phyloP scores from a whole-genome alignment of 176 grass and related monocot species.

The Aegilops longissima region DNA sequence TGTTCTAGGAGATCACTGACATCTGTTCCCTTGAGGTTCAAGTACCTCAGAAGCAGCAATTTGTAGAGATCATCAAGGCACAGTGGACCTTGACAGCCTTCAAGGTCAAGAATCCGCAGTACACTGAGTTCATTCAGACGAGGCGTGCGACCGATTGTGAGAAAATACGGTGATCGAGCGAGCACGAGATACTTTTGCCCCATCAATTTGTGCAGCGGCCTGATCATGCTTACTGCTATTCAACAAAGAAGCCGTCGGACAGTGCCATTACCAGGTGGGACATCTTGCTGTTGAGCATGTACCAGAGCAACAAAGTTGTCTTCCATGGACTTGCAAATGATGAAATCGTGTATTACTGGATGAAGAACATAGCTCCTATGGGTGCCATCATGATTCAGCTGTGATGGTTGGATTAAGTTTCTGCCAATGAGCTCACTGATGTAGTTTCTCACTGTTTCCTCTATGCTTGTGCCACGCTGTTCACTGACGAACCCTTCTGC shows the following conservation, averaged over 20 bases:
- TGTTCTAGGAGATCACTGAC: too few species aligned
- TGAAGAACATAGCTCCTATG: slow-evolving; percentile 27
- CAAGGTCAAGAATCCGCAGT: slow-evolving; percentile 38
- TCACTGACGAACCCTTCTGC: slow-evolving; percentile 38
- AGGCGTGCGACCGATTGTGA: neutral
- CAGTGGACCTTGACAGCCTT: slow-evolving; percentile 25
- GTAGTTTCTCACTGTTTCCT: slow-evolving; percentile 27
- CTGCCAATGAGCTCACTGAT: slow-evolving; percentile 38
- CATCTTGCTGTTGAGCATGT: slow-evolving; percentile 15
- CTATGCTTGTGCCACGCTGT: neutral
- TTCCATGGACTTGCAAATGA: slow-evolving; percentile 41
- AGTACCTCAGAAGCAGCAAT: slow-evolving; percentile 21
- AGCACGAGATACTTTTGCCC: slow-evolving; percentile 19
- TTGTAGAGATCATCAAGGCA: slow-evolving; percentile 30
- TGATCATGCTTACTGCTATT: slow-evolving; percentile 9
- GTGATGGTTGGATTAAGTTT: slow-evolving; percentile 26
- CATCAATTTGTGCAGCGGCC: neutral
- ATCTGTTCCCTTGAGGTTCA: too few species aligned
- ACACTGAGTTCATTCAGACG: slow-evolving; percentile 19
- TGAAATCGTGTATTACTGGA: slow-evolving; percentile 39
- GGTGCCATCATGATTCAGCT: slow-evolving; percentile 1
- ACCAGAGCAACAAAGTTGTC: slow-evolving; percentile 44
- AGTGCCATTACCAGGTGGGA: neutral
- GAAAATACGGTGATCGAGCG: slow-evolving; percentile 37
- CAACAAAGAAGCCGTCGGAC: slow-evolving; percentile 35